Evolutionary conservation across 1,284 basidiomycete species (phyloP), one percentile per base, ranked within the genome.

Genomic region (Trichosporon sp.): DNA sequence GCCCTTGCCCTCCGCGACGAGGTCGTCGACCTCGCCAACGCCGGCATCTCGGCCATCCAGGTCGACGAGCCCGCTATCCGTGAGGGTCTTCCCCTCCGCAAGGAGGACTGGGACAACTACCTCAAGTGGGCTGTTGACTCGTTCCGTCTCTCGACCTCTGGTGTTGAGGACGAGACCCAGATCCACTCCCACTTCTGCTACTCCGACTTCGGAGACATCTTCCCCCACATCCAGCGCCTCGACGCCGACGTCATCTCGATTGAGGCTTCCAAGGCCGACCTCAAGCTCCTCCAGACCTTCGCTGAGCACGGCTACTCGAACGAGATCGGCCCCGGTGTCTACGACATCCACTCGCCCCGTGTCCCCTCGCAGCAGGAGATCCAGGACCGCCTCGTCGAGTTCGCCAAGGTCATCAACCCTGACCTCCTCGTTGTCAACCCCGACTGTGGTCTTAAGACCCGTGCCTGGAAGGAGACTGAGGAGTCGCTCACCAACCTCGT

Each of bases 181-280:
- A 94, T 94, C 77, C 95, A 97, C 88, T 96, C 94, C 69, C 96
- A 98, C 89, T 98, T 98, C 90, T 82, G 80, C 76, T 85, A 85
- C 84, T 85, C 84, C 64, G 86, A 87, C 85, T 99, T 98, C 84
- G 93, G 92, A 87, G 93, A 97, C 85, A 97, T 98, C 87, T 98
- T 98, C 92, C 90, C 93, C 70, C 96, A 93, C 79, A 98, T 99
- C 85, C 92, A 97, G 86, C 91, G 92, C 78, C 92, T 99, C 75
- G 97, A 99, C 82, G 96, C 96, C 78, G 97, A 99, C 85, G 95
- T 98, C 85, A 98, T 99, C 87, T 98, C 95, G 69, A 98, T 99
- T 83, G 96, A 98, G 87, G 95, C 96, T 73, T 96, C 94, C 76
- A 97, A 97, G 91, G 92, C 91, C 80, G 94, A 96, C 88, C 91